Evolutionary conservation across 768 basidiomycete genomes (phyloP).

Genomic region (Auricularia sp.): DNA sequence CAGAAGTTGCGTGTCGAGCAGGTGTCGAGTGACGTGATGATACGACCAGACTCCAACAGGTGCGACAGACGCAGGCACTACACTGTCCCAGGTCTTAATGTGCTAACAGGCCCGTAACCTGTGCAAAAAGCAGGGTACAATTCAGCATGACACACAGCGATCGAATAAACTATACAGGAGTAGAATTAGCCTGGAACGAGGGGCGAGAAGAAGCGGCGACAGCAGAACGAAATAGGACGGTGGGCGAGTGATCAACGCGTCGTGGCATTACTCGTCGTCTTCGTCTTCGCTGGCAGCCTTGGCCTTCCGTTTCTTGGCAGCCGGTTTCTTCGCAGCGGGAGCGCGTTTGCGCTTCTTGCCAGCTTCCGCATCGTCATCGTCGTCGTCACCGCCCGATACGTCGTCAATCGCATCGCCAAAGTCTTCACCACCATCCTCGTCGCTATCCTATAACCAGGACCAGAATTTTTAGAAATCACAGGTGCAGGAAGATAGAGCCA

Average conservation of each 20-base stretch:
- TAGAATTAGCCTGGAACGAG: neutral
- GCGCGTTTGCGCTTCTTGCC: slow-evolving; percentile 57
- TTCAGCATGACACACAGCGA: no score
- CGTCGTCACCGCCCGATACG: slow-evolving; percentile 34
- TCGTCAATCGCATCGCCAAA: slow-evolving; percentile 35
- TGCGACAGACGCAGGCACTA: no score
- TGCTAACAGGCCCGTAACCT: no score
- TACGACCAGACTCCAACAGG: no score
- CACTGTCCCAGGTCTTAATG: no score
- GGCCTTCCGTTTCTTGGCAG: slow-evolving; percentile 8
- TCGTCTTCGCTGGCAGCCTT: slow-evolving; percentile 12
- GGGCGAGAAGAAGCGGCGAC: neutral
- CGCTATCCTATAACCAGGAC: slow-evolving; percentile 23
- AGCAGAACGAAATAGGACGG: neutral
- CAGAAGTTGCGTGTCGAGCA: no score
- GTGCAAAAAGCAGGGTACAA: no score
- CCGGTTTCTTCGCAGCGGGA: slow-evolving; percentile 19
- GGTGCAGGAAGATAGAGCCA: neutral
- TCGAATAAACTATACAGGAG: no score
- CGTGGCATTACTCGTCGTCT: slow-evolving; percentile 5
- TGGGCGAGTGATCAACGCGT: neutral
- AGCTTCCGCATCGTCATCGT: slow-evolving; percentile 29
- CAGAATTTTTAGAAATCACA: neutral
- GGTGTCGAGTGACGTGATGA: no score
- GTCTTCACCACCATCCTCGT: slow-evolving; percentile 32